A percentile compares a stretch with the other conserved stretches of the same genome.
Conservation (phyloP, 1,284 basidiomycete genomes). For the Ceratobasidium papillatum region DNA sequence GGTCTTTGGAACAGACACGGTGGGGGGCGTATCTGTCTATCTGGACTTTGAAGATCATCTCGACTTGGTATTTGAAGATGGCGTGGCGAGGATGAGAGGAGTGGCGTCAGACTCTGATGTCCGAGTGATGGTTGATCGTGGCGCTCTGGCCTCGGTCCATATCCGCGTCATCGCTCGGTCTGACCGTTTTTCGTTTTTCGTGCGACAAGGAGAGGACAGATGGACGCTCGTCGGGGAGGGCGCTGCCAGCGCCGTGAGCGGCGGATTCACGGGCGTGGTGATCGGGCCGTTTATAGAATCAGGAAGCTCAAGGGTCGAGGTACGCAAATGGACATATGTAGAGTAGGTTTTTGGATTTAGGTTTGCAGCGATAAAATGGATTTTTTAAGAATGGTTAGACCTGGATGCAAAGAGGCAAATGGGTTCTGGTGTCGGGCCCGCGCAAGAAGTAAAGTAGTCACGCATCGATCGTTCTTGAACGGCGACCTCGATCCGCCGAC, state of each 20-base stretch:
- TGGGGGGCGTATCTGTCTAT: constrained; percentile 33
- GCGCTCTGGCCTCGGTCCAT: not conserved
- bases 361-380: too few species aligned
- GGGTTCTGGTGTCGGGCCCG: too few species aligned
- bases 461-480: not conserved
- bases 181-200: constrained; percentile 32
- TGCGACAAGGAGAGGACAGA: not conserved
- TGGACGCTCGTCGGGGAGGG: constrained; percentile 26
- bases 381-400: too few species aligned
- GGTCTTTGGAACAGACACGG: not conserved
- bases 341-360: not conserved
- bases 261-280: constrained; percentile 38
- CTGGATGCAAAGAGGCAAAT: too few species aligned
- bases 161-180: constrained; percentile 21
- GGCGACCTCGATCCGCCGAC: not conserved
- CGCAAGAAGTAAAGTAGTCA: too few species aligned
- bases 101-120: constrained; percentile 7
- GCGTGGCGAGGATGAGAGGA: constrained; percentile 5
- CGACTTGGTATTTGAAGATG: constrained; percentile 25
- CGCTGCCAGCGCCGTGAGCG: constrained; percentile 28
- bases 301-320: not conserved
- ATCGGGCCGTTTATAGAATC: constrained; percentile 36
- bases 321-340: constrained; percentile 23
- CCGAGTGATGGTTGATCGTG: constrained; percentile 15
- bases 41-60: constrained; percentile 32